phyloP scores from a whole-genome alignment of 164 flowering plant species.

The Nelumbo lutea region DNA sequence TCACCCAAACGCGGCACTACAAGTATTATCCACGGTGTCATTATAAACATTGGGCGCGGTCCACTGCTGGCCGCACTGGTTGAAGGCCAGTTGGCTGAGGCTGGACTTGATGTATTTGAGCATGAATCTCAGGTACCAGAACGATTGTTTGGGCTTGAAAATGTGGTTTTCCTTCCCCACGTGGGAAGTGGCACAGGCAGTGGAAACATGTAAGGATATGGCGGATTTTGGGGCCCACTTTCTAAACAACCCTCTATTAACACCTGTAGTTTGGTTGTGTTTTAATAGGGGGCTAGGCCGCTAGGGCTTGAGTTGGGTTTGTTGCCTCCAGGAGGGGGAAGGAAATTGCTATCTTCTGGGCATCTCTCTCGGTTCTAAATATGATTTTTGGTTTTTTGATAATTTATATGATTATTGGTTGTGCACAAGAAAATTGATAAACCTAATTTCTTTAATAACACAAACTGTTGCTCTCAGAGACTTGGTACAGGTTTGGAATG shows the following conservation, averaged over 20 bases:
- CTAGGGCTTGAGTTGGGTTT: too few relatives aligned
- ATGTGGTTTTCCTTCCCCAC: conserved; percentile 49
- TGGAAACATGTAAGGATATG: conserved; percentile 40
- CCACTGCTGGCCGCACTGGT: conserved; percentile 55
- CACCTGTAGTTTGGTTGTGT: conserved; percentile 30
- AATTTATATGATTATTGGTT: too few relatives aligned
- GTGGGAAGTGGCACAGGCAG: conserved; percentile 34
- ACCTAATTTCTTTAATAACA: too few relatives aligned
- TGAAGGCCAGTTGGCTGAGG: conserved; percentile 59
- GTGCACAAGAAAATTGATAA: too few relatives aligned
- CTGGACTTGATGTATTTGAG: conserved; percentile 60
- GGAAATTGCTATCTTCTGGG: too few relatives aligned
- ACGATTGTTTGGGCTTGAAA: conserved; percentile 37
- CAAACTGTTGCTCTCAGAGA: too few relatives aligned
- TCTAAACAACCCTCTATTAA: conserved; percentile 34
- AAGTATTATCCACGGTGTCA: conserved; percentile 54
- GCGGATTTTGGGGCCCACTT: conserved; percentile 48
- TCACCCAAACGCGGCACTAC: too few relatives aligned
- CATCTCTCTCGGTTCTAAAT: too few relatives aligned
- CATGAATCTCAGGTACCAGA: conserved; percentile 49
- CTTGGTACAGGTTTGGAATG: too few relatives aligned
- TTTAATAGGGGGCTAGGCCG: too few relatives aligned
- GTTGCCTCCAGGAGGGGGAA: too few relatives aligned
- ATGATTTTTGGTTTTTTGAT: too few relatives aligned
- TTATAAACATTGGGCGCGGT: conserved; percentile 78